Percentiles rank a stretch among this genome's conserved stretches.
phyloP scores from a whole-genome alignment of 257 asterid species.

The Solanum pinnatisectum region DNA sequence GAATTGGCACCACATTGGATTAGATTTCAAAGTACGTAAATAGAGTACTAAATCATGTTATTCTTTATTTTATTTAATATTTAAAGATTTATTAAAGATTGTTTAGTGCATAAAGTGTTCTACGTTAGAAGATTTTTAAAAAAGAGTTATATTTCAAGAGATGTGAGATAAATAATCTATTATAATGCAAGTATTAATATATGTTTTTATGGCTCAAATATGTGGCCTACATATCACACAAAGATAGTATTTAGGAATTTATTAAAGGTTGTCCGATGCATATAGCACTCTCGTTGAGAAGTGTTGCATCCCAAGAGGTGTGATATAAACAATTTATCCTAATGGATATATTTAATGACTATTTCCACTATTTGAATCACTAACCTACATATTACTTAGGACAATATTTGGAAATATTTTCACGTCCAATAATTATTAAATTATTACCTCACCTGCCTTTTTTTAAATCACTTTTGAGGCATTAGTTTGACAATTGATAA shows the following conservation, averaged over 20 bases:
- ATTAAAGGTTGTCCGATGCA: background rate
- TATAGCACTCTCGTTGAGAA: background rate
- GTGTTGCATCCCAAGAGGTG: too few relatives aligned
- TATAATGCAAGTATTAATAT: too few relatives aligned
- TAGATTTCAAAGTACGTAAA: background rate
- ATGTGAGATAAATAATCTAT: too few relatives aligned
- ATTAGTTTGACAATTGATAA: background rate
- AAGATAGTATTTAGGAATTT: too few relatives aligned
- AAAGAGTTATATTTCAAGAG: too few relatives aligned
- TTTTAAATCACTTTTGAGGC: background rate
- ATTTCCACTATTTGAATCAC: background rate
- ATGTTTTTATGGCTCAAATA: fast-evolving
- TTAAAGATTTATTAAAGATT: background rate
- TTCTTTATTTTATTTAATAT: background rate
- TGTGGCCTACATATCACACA: too few relatives aligned
- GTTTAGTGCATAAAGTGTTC: too few relatives aligned
- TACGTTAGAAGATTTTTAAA: too few relatives aligned
- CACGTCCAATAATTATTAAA: background rate
- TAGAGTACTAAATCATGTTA: too few relatives aligned
- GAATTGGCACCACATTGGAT: background rate
- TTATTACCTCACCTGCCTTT: background rate
- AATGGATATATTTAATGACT: background rate
- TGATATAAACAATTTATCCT: too few relatives aligned
- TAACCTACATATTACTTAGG: background rate
- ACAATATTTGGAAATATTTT: background rate